These are phyloP conservation scores for Starmera stellimalicola DNA, from an alignment of 1,139 yeast genomes.

Conservation along the genomic window DNA sequence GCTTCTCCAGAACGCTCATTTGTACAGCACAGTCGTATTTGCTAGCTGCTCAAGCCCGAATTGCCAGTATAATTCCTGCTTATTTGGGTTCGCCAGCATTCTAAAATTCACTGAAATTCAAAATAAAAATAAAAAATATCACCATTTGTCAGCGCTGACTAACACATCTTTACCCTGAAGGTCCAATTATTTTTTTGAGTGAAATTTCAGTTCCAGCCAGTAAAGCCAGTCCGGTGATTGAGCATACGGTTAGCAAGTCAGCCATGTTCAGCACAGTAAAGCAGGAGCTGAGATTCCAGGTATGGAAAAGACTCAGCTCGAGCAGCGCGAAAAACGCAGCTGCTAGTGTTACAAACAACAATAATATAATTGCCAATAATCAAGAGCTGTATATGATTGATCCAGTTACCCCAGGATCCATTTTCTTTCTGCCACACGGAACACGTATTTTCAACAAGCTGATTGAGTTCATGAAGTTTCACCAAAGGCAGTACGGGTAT, in stretches of 20 bases:
- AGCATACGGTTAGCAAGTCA: no score
- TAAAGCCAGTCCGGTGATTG: no score
- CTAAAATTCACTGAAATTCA: not conserved
- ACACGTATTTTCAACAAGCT: slow-evolving; percentile 75
- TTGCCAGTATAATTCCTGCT: no score
- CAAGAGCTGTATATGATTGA: slow-evolving; percentile 75
- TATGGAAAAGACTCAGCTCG: not conserved
- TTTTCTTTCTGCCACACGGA: slow-evolving; percentile 88
- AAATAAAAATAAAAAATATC: not conserved
- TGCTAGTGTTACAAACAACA: slow-evolving; percentile 16
- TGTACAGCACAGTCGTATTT: no score
- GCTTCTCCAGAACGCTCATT: not conserved
- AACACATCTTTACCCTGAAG: no score
- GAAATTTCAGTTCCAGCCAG: no score
- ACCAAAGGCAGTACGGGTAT: slow-evolving; percentile 73
- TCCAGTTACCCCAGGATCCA: slow-evolving; percentile 76
- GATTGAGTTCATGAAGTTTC: slow-evolving; percentile 68
- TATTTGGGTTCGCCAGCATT: slow-evolving; percentile 14
- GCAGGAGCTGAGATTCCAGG: no score
- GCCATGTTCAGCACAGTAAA: not conserved
- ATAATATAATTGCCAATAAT: slow-evolving; percentile 43
- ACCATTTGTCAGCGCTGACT: no score
- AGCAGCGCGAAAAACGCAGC: not conserved
- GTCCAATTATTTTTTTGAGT: no score
- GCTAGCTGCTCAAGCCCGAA: no score